Base-by-base conservation (phyloP, 2,329 filamentous ascomycete species). In the Onygena corvina region DNA sequence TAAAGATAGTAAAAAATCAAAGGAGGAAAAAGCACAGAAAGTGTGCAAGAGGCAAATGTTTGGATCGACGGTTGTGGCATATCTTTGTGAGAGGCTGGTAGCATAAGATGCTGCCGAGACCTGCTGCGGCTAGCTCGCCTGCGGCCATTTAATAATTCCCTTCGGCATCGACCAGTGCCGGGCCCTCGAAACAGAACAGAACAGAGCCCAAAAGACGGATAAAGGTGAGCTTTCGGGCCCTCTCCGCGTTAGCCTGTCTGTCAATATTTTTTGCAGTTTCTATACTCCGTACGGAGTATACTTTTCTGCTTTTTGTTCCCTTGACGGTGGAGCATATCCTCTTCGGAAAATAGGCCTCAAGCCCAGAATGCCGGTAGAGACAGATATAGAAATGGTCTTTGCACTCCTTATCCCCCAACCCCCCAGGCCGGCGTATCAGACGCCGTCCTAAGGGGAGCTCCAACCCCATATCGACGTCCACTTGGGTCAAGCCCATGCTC, bases 371-470 rank as follows among this genome's bases (percentile, higher is more conserved):
- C 9, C 18, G 35, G 35, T 25, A 40, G 21, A 40, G 12, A 20
- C 25, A 40, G 21, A 40, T 40, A 40, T 40, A 40, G 35, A 40
- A 40, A 20, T 40, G 35, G 35, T 40, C 35, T 40, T 40, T 40
- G 35, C 35, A 38, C 23, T 38, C 16, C n/a, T 20, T 21, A 20
- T 38, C 14, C 20, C 18, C 18, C 11, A 40, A 40, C 21, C 35
- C 20, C 35, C 35, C 35, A 20, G 25, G 35, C 9, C 7, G 11
- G 7, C 27, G 27, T 29, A 29, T 33, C 30, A 33, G 30, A 18
- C 8, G 18, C 2, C 35, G 35, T 12, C 35, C 18, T 21, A 20
- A 18, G 35, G 35, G n/a, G 34, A 16, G 34, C 34, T 20, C 21
- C 18, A 40, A 11, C 35, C 18, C 35, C 16, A 40, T 38, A 4